These are phyloP conservation scores for Phaeosphaeria sp. DNA, from an alignment of 2,329 filamentous ascomycete genomes.

Conservation along the genomic window DNA sequence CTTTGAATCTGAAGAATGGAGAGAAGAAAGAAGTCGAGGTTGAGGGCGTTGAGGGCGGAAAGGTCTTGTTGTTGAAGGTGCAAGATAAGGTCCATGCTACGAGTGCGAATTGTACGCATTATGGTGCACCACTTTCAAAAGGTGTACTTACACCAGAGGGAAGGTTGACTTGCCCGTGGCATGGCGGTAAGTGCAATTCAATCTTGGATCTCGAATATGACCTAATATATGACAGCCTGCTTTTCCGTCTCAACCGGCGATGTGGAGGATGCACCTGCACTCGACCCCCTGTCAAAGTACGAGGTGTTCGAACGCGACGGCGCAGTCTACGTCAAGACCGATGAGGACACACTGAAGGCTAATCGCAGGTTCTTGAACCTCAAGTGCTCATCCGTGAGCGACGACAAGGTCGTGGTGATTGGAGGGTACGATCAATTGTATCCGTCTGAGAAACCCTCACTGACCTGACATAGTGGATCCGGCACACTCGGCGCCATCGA, in stretches of 20 bases:
- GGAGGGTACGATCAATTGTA: slow-evolving; percentile 27
- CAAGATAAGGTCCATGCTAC: slow-evolving; percentile 79
- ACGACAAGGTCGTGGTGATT: slow-evolving; percentile 79
- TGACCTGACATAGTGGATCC: slow-evolving; percentile 65
- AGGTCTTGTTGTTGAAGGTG: slow-evolving; percentile 84
- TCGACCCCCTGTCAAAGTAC: slow-evolving; percentile 86
- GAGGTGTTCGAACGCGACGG: slow-evolving; percentile 81
- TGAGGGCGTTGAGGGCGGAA: slow-evolving; percentile 84
- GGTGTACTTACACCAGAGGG: slow-evolving; percentile 85
- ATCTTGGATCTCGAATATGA: background rate
- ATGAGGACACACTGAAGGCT: slow-evolving; percentile 78
- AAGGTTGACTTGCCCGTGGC: slow-evolving; percentile 92
- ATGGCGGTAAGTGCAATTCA: slow-evolving; percentile 70
- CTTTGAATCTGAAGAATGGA: slow-evolving; percentile 76
- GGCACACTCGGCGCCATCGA: slow-evolving; percentile 84
- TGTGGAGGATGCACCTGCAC: slow-evolving; percentile 90
- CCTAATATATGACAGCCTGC: slow-evolving; percentile 68
- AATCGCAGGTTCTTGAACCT: slow-evolving; percentile 77
- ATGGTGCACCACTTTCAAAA: slow-evolving; percentile 86
- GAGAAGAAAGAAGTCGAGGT: slow-evolving; percentile 91
- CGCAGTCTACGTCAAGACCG: slow-evolving; percentile 82
- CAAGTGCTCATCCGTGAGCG: slow-evolving; percentile 67
- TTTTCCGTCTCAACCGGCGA: slow-evolving; percentile 90
- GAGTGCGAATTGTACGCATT: slow-evolving; percentile 86
- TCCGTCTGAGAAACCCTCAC: background rate